Evolutionary conservation across 148 eudicot genomes (phyloP), one percentile per base, ranked within the genome.

Genomic region (Camellia lanceoleosa): DNA sequence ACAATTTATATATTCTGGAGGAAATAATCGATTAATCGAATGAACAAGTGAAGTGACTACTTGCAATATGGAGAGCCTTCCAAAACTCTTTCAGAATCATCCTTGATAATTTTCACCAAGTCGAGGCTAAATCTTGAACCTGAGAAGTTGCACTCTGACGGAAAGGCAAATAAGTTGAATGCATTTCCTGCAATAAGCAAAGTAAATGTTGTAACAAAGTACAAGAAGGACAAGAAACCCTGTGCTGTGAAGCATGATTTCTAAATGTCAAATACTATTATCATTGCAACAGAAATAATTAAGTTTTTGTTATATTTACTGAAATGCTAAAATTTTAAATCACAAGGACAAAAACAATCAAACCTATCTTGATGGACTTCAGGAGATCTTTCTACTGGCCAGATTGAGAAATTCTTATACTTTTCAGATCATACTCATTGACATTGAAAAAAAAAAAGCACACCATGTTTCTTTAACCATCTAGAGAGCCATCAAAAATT

Each of bases 81-180:
- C 69, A 92, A 87, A 49, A 83, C 79, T 87, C 77, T 87, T 15
- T 77, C 83, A 46, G 90, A 69, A 75, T 81, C 88, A 83, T 92
- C 89, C 84, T 93, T 93, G 61, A 96, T 77, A 74, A 84, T 78
- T 52, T 83, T 90, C 80, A 92, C 90, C 81, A 96, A 84, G 68
- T 93, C 90, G 75, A 90, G 98, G 86, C 89, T 86, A 85, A 91
- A 91, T 86, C 81, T 91, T 77, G 83, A 79, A 59, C 99, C 99
- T 51, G 99, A 96, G 84, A 96, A 96, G 81, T 93, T 96, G 93
- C 99, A 93, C 83, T 96, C 99, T 18, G 99, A 93, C 15, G 99
- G 97, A 71, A 96, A 96, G 81, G 99, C 99, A 92, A 96, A 96
- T 85, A 96, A 90, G 82, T 96, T 90, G 86, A 55, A 88, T 12